Evolutionary conservation across 371 early-diverging fungal species (phyloP), one percentile per base, ranked within the genome.

Genomic region (Funneliformis caledonium): DNA sequence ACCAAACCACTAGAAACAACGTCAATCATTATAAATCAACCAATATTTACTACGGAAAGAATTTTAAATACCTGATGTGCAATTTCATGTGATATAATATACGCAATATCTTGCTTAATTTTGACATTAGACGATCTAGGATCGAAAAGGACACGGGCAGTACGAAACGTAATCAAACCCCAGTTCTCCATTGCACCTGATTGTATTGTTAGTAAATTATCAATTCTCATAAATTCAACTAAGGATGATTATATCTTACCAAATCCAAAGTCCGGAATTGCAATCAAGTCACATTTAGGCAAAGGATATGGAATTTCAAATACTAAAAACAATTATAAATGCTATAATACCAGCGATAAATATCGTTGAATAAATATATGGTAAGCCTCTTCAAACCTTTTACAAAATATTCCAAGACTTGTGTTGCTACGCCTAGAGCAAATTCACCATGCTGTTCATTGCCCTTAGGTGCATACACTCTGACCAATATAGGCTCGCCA

Each of bases 91-190:
- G 93, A 92, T 4, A 97, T 94, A 48, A 92, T 92, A 76, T 93
- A 93, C 0, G 96, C 96, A 52, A 96, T 89, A 62, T 88, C 84
- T 84, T 96, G 87, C 88, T 94, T 95, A 65, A 89, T 83, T 14
- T 83, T 85, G 62, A 91, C 85, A 56, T 92, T 86, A 22, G 93
- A 92, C 2, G 84, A 88, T 88, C 83, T 11, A 83, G 91, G 90
- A 76, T 93, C 91, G 79, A 89, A 91, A 12, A 97, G 86, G 9
- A 98, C 87, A 14, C 90, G 85, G 47, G 92, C 89, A 68, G 89
- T 92, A 68, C 99, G 90, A 86, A 92, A 98, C 8, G 97, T 97
- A n/a, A 98, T 92, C 56, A 98, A 83, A 11, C 97, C 97, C 97
- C 97, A 97, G 88, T 98, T 98, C 85, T 97, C 95, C 96, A 96